phyloP scores from a whole-genome alignment of 768 basidiomycete species.

The Boletus edulis region DNA sequence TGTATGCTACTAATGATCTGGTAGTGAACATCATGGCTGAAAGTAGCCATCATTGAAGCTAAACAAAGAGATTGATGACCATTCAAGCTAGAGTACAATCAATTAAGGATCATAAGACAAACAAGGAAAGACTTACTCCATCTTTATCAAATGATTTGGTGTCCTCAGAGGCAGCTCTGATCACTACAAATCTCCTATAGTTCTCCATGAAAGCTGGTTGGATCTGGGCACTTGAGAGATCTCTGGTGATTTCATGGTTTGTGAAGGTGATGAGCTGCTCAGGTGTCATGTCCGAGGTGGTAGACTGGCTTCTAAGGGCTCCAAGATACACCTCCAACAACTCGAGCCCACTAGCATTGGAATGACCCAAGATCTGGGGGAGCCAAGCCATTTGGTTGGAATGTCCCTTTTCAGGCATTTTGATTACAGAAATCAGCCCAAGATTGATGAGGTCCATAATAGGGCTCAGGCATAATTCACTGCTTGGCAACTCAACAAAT shows the following conservation, averaged over 20 bases:
- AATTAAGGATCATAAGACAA: not conserved
- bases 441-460: conserved; percentile 40
- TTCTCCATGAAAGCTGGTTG: conserved; percentile 62
- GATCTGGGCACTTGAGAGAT: conserved; percentile 52
- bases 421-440: conserved; percentile 53
- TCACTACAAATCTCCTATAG: conserved; percentile 65
- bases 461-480: conserved; percentile 16
- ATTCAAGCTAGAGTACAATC: conserved; percentile 51
- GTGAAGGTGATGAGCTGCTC: conserved; percentile 37
- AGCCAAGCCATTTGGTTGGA: conserved; percentile 21
- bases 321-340: conserved; percentile 41
- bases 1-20: not conserved
- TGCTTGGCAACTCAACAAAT: not conserved
- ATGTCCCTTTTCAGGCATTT: conserved; percentile 43
- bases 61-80: conserved; percentile 44
- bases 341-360: conserved; percentile 30
- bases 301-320: conserved; percentile 17
- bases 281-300: conserved; percentile 34
- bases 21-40: conserved; percentile 8
- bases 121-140: conserved; percentile 42
- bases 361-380: conserved; percentile 19
- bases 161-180: conserved; percentile 40
- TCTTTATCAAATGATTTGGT: conserved; percentile 27
- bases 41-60: conserved; percentile 61
- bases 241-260: conserved; percentile 45